These are phyloP conservation scores for Mycena pura DNA, from an alignment of 768 basidiomycete genomes.

Conservation along the genomic window DNA sequence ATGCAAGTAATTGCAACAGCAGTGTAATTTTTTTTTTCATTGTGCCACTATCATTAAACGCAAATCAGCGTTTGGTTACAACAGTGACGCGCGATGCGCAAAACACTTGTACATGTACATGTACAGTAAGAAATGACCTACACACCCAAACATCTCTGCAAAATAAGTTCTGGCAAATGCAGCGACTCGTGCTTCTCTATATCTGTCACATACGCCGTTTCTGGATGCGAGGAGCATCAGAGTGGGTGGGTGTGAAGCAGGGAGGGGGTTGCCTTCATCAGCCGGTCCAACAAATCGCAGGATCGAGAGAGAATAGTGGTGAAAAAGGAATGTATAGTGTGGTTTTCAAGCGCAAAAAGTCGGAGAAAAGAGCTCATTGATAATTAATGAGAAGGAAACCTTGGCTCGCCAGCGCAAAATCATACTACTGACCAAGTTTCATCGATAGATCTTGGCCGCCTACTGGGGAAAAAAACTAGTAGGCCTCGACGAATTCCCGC, in stretches of 20 bases:
- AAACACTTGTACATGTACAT: conserved; percentile 25
- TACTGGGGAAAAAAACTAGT: conserved; percentile 43
- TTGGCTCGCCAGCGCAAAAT: conserved; percentile 22
- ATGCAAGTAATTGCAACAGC: conserved; percentile 84
- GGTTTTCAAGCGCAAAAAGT: conserved; percentile 19
- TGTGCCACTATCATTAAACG: background rate
- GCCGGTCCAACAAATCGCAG: background rate
- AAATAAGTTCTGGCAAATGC: conserved; percentile 5
- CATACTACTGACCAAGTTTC: conserved; percentile 5
- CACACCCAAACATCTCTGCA: conserved; percentile 19
- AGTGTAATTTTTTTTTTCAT: background rate
- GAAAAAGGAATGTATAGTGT: conserved; percentile 29
- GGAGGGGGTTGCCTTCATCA: conserved; percentile 10
- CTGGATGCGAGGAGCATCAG: background rate
- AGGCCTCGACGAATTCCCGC: conserved; percentile 76
- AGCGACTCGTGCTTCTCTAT: too few species aligned
- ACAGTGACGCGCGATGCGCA: conserved; percentile 13
- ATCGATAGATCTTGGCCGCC: background rate
- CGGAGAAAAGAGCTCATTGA: conserved; percentile 15
- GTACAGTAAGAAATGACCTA: conserved; percentile 16
- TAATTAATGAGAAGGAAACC: conserved; percentile 16
- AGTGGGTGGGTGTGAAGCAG: background rate
- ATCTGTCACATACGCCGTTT: background rate
- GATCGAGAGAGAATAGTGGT: conserved; percentile 17
- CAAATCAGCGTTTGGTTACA: conserved; percentile 9